phyloP scores from a whole-genome alignment of 352 stramenopile species.

The Thraustotheca clavata region DNA sequence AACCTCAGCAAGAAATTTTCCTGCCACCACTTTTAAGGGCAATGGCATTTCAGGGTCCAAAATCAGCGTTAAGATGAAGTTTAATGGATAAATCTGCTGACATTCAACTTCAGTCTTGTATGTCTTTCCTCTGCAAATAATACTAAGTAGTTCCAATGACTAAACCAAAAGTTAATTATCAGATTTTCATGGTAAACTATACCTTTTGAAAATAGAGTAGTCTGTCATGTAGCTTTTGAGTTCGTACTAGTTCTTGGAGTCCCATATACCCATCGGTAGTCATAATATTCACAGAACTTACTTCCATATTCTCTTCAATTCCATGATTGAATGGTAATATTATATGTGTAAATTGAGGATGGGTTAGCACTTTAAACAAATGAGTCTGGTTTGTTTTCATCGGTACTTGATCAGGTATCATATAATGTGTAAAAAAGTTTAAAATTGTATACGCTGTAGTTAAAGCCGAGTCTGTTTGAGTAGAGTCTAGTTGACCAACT shows the following conservation, averaged over 20 bases:
- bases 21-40: constrained; percentile 7
- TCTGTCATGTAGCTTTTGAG: neutral
- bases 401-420: constrained; percentile 19
- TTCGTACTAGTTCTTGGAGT: neutral
- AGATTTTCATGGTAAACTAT: neutral
- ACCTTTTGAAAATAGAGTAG: constrained; percentile 7
- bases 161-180: neutral
- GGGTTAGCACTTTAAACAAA: constrained; percentile 8
- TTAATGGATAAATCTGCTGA: constrained; percentile 19
- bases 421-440: constrained; percentile 22
- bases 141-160: neutral
- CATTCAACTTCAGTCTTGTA: constrained; percentile 22
- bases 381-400: constrained; percentile 19
- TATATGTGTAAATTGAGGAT: constrained; percentile 1
- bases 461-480: neutral
- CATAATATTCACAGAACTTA: neutral
- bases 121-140: constrained; percentile 16
- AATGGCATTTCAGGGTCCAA: constrained; percentile 12
- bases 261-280: constrained; percentile 8
- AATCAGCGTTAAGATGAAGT: constrained; percentile 17
- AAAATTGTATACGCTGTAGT: constrained; percentile 9
- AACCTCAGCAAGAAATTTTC: constrained; percentile 20
- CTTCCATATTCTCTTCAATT: constrained; percentile 3
- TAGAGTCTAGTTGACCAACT: neutral
- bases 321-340: constrained; percentile 10